phyloP scores from a whole-genome alignment of 768 basidiomycete species.

The Boletus reticuloceps region DNA sequence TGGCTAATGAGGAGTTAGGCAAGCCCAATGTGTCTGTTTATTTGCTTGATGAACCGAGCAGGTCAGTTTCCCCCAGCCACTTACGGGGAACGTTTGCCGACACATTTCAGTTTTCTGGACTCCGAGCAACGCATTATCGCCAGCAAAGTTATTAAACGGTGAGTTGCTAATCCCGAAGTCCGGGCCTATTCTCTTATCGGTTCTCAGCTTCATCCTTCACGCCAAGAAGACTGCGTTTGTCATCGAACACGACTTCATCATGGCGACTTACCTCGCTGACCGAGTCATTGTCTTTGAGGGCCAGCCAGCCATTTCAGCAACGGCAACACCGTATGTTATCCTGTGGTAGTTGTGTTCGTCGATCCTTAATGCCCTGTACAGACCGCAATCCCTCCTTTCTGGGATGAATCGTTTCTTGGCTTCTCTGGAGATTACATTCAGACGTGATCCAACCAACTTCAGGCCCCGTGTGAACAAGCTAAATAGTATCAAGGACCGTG shows the following conservation, averaged over 20 bases:
- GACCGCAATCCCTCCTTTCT: constrained; percentile 89
- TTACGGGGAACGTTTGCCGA: constrained; percentile 1
- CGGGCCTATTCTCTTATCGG: background rate
- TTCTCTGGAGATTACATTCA: constrained; percentile 95
- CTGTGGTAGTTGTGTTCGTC: background rate
- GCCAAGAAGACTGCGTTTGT: constrained; percentile 98
- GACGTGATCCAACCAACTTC: constrained; percentile 95
- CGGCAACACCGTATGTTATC: constrained; percentile 77
- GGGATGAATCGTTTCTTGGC: constrained; percentile 99
- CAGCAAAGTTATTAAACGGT: constrained; percentile 97
- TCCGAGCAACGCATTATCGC: constrained; percentile 99
- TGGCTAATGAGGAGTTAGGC: constrained; percentile 35
- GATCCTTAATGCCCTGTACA: constrained; percentile 29
- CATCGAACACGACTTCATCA: constrained; percentile 99
- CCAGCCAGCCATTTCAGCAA: constrained; percentile 81
- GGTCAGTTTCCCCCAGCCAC: constrained; percentile 38
- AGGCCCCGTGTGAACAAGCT: constrained; percentile 86
- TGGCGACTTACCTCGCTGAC: constrained; percentile 99
- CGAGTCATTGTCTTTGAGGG: constrained; percentile 94
- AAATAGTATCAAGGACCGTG: constrained; percentile 82
- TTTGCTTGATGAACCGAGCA: constrained; percentile 92
- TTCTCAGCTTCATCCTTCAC: constrained; percentile 81
- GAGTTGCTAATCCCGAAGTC: constrained; percentile 12
- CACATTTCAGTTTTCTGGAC: constrained; percentile 74
- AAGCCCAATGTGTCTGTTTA: constrained; percentile 85